These are phyloP conservation scores for Spongispora temasekensis DNA, from an alignment of 1,284 basidiomycete species.

Conservation along the genomic window DNA sequence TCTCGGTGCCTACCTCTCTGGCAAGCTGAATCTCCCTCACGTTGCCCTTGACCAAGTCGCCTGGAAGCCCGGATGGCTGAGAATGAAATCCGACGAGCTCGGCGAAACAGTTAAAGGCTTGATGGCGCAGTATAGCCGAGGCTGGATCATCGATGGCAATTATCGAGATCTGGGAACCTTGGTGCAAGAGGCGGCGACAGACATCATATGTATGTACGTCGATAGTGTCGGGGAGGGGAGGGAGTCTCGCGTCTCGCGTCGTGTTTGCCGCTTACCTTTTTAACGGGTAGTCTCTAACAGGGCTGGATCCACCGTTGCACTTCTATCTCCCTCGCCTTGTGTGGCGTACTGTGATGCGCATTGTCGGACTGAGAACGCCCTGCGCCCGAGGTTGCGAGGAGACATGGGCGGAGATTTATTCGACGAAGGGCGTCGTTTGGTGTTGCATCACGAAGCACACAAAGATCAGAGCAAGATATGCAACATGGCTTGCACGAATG, in stretches of 20 bases:
- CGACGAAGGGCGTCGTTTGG: slow-evolving; percentile 56
- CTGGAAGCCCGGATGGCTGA: slow-evolving; percentile 52
- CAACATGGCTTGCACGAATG: slow-evolving; percentile 31
- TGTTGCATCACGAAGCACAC: slow-evolving; percentile 53
- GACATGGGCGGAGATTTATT: slow-evolving; percentile 44
- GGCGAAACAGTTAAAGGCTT: slow-evolving; percentile 33
- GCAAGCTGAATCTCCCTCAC: slow-evolving; percentile 45
- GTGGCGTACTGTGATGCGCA: slow-evolving; percentile 51
- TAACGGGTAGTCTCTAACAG: slow-evolving; percentile 31
- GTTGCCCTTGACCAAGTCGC: slow-evolving; percentile 47
- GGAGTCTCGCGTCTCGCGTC: not conserved
- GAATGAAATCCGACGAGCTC: slow-evolving; percentile 41
- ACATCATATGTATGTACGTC: slow-evolving; percentile 57
- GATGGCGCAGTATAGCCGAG: slow-evolving; percentile 32
- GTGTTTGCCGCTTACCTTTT: slow-evolving; percentile 2
- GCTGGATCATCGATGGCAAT: slow-evolving; percentile 56
- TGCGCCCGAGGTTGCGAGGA: slow-evolving; percentile 63
- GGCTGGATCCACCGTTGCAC: slow-evolving; percentile 63
- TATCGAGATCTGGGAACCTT: slow-evolving; percentile 36
- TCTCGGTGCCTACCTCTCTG: slow-evolving; percentile 45
- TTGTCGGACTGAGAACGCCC: slow-evolving; percentile 39
- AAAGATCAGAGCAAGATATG: slow-evolving; percentile 24
- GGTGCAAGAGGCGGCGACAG: slow-evolving; percentile 47
- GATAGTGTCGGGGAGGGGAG: not conserved
- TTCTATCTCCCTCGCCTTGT: slow-evolving; percentile 59